Conservation (phyloP, 176 grass and related monocot genomes). For the Secale cereale region DNA sequence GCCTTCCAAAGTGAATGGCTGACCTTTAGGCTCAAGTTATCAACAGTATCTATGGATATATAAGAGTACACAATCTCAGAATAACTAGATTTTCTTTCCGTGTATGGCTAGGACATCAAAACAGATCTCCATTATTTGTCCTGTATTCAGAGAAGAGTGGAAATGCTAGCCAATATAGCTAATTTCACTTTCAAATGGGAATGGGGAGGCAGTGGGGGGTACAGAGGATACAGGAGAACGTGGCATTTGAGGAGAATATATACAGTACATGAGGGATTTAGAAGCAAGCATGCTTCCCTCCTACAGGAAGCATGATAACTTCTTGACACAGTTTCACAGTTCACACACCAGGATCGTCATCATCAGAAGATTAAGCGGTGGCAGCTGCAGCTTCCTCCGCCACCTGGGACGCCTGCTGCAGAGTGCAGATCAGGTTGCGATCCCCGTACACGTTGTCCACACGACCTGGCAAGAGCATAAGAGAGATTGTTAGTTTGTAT, state of each 20-base stretch:
- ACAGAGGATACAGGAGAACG: slow-evolving; percentile 33
- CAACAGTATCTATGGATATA: background rate
- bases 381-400: slow-evolving; percentile 89
- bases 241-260: slow-evolving; percentile 50
- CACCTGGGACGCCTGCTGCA: slow-evolving; percentile 75
- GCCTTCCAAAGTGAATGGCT: background rate
- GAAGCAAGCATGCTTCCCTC: slow-evolving; percentile 55
- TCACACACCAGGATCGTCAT: slow-evolving; percentile 22
- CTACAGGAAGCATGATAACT: slow-evolving; percentile 52
- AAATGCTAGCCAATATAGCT: slow-evolving; percentile 24
- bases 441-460: slow-evolving; percentile 99
- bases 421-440: slow-evolving; percentile 92
- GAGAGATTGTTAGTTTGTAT: background rate
- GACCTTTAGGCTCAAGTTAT: background rate
- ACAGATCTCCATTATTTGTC: background rate
- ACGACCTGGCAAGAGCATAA: slow-evolving; percentile 49
- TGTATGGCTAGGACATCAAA: background rate
- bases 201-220: slow-evolving; percentile 18
- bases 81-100: background rate
- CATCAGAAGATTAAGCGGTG: slow-evolving; percentile 52
- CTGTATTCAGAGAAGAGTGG: slow-evolving; percentile 6
- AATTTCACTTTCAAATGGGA: slow-evolving; percentile 29
- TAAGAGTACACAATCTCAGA: background rate
- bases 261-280: slow-evolving; percentile 52
- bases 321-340: slow-evolving; percentile 45